Evolutionary conservation across 345 rosid genomes (phyloP), one percentile per base, ranked within the genome.

Genomic region (Populus nigra): DNA sequence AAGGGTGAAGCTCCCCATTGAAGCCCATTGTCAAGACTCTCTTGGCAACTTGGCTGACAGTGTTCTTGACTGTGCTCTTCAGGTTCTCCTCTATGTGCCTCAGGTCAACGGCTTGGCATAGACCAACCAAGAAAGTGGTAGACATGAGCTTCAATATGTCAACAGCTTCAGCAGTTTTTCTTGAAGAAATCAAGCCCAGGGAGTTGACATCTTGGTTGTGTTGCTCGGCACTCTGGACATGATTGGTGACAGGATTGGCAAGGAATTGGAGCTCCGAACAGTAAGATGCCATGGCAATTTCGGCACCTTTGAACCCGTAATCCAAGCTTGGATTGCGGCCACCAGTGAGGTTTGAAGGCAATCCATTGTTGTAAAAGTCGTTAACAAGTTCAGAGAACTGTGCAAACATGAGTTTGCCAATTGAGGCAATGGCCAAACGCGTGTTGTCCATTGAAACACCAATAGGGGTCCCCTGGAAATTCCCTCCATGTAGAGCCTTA

Each of bases 271-370:
- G 82, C 71, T 82, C 85, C 1, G 85, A 82, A 70, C 85, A 82
- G 67, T 82, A 82, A 13, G 85, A 82, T 33, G 85, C 85, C 85
- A 82, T 82, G 43, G 85, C 85, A n/a, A 82, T 82, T 75, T 82
- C 85, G 35, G 85, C 79, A 20, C 85, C 85, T 72, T 82, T 82
- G 73, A 78, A 82, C 33, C 85, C 85, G 31, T 82, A 82, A 71
- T 82, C 85, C 82, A 82, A 72, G 82, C 85, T 82, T 4, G 85
- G 85, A 59, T 82, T 78, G 65, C 82, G 63, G 0, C 85, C 82
- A 16, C 79, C 85, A 1, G 85, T 82, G 5, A 82, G 85, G 61
- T 82, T 82, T 9, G 85, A 82, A 68, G 85, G 85, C 74, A 82
- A 67, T 1, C 85, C 85, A 13, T 78, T 78, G 70, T 75, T 82